Evolutionary conservation across 345 rosid species (phyloP), one percentile per base, ranked within the genome.

Genomic region (Eucalyptus virginea): DNA sequence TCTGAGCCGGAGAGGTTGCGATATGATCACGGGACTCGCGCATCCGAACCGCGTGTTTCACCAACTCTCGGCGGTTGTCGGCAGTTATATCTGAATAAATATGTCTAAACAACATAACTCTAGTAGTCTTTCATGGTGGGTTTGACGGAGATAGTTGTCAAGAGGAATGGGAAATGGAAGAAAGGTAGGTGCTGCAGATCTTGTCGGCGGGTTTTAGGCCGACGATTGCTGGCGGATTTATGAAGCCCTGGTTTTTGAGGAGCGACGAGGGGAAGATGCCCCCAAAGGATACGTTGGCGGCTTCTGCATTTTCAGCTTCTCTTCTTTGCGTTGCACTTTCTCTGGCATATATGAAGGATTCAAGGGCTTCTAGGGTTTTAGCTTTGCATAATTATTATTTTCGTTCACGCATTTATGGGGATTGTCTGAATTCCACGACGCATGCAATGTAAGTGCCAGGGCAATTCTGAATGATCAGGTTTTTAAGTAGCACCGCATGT

Each of bases 221-320:
- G 24, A 52, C 24, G 5, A 52, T 52, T 91, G 91, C 92, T 91
- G 91, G 89, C 96, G 97, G 40, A 62, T 95, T 65, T 96, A 94
- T 56, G 95, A 92, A 88, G 96, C 98, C 65, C 94, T 19, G 94
- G 58, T 52, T 52, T 52, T 52, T 19, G 1, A 19, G 58, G 58
- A 52, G 58, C 58, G 10, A 52, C 24, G 24, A 52, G 10, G 10
- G 98, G 34, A 94, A 89, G 80, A 67, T 96, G 90, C 91, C 95
- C 30, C 54, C 90, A 34, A 65, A 60, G 40, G 88, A 91, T 52
- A 93, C 91, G 9, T 8, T 89, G 58, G 58, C 10, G 60, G 54
- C 86, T 42, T 92, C 96, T 62, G 58, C 86, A 40, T 65, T 92
- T 87, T 49, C 95, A 34, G 86, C 94, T 4, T 85, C 81, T n/a